Conservation (phyloP, 495 filamentous ascomycete genomes). For the Neurospora intermedia region DNA sequence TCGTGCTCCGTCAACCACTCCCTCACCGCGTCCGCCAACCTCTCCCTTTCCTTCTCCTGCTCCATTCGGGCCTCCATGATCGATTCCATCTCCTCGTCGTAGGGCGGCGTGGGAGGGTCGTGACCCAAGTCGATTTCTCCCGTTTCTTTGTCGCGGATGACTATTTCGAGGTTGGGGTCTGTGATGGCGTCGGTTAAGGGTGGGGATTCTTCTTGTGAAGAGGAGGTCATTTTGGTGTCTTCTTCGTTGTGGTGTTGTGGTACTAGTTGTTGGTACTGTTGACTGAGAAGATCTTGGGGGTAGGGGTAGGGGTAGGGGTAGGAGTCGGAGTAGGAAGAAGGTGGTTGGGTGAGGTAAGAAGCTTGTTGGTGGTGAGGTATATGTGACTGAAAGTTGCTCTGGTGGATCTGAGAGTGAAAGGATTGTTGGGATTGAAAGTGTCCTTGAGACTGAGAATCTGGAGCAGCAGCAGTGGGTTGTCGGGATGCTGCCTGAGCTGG, state of each 20-base stretch:
- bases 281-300: not conserved
- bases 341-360: not conserved
- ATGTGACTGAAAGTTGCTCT: not conserved
- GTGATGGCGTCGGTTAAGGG: not conserved
- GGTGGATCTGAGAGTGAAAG: not conserved
- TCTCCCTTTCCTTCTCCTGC: slow-evolving; percentile 36
- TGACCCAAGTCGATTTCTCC: slow-evolving; percentile 59
- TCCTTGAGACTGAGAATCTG: not conserved
- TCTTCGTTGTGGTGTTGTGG: not conserved
- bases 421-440: not conserved
- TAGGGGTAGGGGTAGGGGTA: not conserved
- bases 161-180: slow-evolving; percentile 51
- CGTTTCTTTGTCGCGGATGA: slow-evolving; percentile 57
- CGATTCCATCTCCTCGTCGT: slow-evolving; percentile 44
- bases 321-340: not conserved
- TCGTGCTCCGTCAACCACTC: slow-evolving; percentile 17
- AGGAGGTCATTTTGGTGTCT: not conserved
- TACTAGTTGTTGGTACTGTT: not conserved
- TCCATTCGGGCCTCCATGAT: slow-evolving; percentile 35
- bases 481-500: not conserved
- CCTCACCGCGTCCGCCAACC: slow-evolving; percentile 42
- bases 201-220: not conserved
- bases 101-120: slow-evolving; percentile 45
- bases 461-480: not conserved
- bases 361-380: not conserved